phyloP scores from a whole-genome alignment of 495 filamentous ascomycete species.

The Hypoxylon fragiforme region DNA sequence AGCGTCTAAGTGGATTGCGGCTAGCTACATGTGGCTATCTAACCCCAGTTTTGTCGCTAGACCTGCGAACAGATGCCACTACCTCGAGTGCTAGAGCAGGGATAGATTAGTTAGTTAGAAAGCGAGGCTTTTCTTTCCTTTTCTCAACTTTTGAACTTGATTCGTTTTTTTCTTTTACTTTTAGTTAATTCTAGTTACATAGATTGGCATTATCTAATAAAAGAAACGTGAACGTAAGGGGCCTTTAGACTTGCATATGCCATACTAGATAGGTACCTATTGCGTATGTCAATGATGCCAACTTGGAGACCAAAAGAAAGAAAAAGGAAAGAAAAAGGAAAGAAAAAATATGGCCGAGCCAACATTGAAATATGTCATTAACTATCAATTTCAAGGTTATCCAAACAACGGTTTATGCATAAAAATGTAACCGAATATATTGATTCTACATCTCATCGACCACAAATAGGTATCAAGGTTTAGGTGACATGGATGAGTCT shows the following conservation, averaged over 20 bases:
- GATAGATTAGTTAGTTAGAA: too few relatives aligned
- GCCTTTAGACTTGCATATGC: background rate
- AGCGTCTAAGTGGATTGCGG: slow-evolving; percentile 10
- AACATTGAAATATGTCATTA: too few relatives aligned
- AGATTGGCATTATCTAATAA: background rate
- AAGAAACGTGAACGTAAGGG: too few relatives aligned
- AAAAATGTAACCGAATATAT: slow-evolving; percentile 20
- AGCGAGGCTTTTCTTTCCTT: too few relatives aligned
- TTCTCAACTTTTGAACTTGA: too few relatives aligned
- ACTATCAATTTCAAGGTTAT: too few relatives aligned
- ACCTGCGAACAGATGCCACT: slow-evolving; percentile 17
- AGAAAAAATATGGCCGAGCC: slow-evolving; percentile 8
- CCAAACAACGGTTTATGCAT: slow-evolving; percentile 9
- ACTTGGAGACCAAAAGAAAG: background rate
- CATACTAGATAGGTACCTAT: too few relatives aligned
- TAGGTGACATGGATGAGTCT: slow-evolving; percentile 11
- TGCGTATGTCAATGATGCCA: too few relatives aligned
- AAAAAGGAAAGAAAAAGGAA: too few relatives aligned
- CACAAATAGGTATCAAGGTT: slow-evolving; percentile 7
- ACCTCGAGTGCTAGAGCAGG: slow-evolving; percentile 6
- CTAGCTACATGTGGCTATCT: slow-evolving; percentile 25
- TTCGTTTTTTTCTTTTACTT: too few relatives aligned
- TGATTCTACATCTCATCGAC: slow-evolving; percentile 15
- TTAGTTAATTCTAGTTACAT: slow-evolving; percentile 15
- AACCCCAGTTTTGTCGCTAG: slow-evolving; percentile 23